Conservation (phyloP, 805 yeast genomes). For the Schwanniomyces vanrijiae region DNA sequence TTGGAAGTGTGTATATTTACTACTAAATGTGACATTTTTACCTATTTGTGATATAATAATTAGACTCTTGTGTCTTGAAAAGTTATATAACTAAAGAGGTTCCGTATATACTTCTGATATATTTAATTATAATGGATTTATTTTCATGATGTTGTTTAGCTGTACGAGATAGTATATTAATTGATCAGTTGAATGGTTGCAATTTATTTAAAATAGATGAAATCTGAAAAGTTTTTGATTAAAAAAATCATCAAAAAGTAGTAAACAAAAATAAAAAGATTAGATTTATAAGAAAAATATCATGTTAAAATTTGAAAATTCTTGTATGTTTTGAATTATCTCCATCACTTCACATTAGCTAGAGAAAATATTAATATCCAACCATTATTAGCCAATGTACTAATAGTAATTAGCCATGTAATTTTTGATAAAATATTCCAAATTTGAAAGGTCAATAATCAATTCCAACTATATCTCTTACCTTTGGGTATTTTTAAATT, state of each 20-base stretch:
- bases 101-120: no score
- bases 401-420: constrained; percentile 3
- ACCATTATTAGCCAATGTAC: constrained; percentile 4
- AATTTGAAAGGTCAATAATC: constrained; percentile 8
- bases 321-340: neutral
- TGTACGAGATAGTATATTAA: neutral
- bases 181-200: neutral
- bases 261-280: no score
- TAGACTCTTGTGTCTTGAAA: no score
- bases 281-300: no score
- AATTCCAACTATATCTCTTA: constrained; percentile 18
- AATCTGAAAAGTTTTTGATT: no score
- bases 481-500: constrained; percentile 23
- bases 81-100: no score
- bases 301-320: no score
- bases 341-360: neutral
- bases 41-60: no score
- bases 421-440: constrained; percentile 9
- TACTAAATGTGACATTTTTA: no score
- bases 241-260: no score
- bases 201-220: neutral
- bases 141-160: neutral
- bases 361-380: constrained; percentile 8
- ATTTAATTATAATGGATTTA: no score
- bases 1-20: no score